Base-by-base conservation (phyloP, 1,284 basidiomycete species). In the Cutaneotrichosporon sp. region DNA sequence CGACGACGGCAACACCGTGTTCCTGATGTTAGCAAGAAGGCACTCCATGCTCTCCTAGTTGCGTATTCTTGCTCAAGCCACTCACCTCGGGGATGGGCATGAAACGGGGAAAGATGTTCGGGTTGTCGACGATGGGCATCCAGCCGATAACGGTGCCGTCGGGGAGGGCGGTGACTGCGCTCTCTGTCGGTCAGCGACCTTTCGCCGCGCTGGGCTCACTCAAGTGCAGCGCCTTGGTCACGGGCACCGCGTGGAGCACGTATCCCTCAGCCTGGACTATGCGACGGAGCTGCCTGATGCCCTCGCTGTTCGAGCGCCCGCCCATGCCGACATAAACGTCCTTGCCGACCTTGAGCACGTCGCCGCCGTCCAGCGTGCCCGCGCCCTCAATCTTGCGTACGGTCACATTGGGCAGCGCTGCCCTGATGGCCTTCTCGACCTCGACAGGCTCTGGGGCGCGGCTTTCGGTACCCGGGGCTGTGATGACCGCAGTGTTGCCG, bases 321-420 rank as follows among this genome's bases (percentile, higher is more conserved):
- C 43, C 44, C 16, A 37, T 26, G 11, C 50, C 50, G 29, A 51
- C 50, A 20, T 51, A 51, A 14, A 51, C 44, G 22, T 45, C 44
- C 29, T 51, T 51, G 29, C 50, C 50, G 50, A 51, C 43, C 43
- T 51, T 51, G 35, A 51, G 44, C 35, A 51, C 50, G 43, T 51
- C 50, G 8, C 50, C 50, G n/a, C 50, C 50, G 12, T 51, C 50
- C 2, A 51, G 37, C 22, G 50, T 51, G 2, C 50, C 50, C 29
- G 27, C 35, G 6, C 29, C 25, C 44, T 51, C 20, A 24, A 51
- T 51, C 11, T 5, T 12, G 35, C 4, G n/a, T 11, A 51, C 35
- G n/a, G n/a, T 33, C 5, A 51, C n/a, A 11, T 32, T 6, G n/a
- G 50, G 50, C 5, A 51, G 37, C n/a, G 20, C 12, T 7, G 9